Base-by-base conservation (phyloP, 1,284 basidiomycete genomes). In the Austroboletus olivaceoglutinosus region DNA sequence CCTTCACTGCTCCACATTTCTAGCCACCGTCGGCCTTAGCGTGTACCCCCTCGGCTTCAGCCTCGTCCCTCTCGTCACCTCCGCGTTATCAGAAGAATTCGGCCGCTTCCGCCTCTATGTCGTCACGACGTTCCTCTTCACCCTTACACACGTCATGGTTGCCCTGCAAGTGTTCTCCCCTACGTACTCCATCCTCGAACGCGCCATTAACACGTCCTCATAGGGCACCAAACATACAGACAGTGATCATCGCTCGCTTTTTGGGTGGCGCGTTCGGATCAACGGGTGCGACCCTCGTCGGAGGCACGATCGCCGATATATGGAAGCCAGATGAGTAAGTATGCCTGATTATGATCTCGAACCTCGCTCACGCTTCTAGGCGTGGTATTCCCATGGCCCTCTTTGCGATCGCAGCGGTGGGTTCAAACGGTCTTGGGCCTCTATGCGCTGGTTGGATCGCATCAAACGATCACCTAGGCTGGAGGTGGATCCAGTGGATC, bases 401-500 rank as follows among this genome's bases (percentile, higher is more conserved):
- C 1, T 83, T 81, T 58, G 69, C 79, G 2, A 61, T 79, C 5
- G 61, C 70, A 5, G 78, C 74, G 1, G 62, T 84, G 43, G 72
- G 73, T 18, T 74, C 75, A 0, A 76, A 75, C 0, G 83, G 82
- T 5, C 49, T 85, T 1, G 84, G 80, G 3, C 76, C 82, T 0
- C 65, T 81, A 9, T 66, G 75, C 21, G 74, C 78, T 9, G 80
- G 78, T 2, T 85, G 77, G 75, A 78, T 84, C 12, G 82, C 82
- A 58, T 73, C 76, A 30, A 73, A 77, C 48, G 52, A 63, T 0
- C 64, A 68, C 11, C 59, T 86, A 8, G 70, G 73, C 40, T 88
- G 85, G 85, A 70, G 85, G 15, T 86, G 85, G 83, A 83, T 86
- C 19, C 80, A 84, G 61, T 85, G 83, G 82, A 74, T 87, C n/a